A percentile compares a stretch with the other conserved stretches of the same genome.
Evolutionary conservation across 148 eudicot species (phyloP).

Genomic region (Chenopodium suecicum): DNA sequence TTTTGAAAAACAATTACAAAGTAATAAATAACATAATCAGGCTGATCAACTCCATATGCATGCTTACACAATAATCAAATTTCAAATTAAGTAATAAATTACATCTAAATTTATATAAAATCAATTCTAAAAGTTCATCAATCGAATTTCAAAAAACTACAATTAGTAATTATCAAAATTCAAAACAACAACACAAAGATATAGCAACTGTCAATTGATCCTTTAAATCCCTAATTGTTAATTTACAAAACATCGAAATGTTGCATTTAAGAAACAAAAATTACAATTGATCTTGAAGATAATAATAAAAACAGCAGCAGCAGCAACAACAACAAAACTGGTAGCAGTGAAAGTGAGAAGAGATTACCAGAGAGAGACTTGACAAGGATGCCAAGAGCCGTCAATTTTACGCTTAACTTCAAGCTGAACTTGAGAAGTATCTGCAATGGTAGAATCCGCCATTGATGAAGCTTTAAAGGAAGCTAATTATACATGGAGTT

Average conservation of each 20-base stretch:
- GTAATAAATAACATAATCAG: background rate
- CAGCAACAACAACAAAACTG: background rate
- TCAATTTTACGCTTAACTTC: conserved; percentile 48
- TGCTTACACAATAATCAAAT: background rate
- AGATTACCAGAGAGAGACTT: conserved; percentile 49
- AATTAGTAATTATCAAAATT: background rate
- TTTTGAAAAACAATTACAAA: too few species aligned
- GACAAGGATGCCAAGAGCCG: conserved; percentile 66
- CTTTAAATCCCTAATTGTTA: background rate
- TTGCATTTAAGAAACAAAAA: background rate
- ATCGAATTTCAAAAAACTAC: background rate
- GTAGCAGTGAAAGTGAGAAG: background rate
- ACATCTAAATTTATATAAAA: background rate
- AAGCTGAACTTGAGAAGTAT: conserved; percentile 26
- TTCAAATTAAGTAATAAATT: background rate
- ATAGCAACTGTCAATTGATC: background rate
- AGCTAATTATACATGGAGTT: background rate
- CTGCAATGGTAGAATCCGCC: conserved; percentile 21
- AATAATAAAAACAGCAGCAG: background rate
- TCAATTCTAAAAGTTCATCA: background rate
- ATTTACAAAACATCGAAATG: background rate
- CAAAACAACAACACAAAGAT: background rate
- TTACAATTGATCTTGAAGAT: background rate
- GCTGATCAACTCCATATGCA: conserved; percentile 7
- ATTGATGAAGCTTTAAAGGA: background rate